phyloP scores from a whole-genome alignment of 345 rosid species.

The Gynandropsis gynandra region DNA sequence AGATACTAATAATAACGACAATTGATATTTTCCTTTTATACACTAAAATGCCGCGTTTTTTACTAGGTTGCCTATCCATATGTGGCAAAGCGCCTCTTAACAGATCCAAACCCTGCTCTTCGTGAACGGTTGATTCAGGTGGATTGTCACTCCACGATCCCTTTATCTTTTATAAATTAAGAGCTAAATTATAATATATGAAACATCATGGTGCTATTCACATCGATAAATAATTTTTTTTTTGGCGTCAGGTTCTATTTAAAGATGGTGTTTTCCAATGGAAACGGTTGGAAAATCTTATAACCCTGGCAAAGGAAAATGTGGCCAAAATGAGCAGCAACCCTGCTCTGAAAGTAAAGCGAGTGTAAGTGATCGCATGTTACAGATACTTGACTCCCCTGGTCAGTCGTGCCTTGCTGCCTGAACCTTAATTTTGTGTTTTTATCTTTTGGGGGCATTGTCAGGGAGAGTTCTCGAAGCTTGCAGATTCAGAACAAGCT shows the following conservation, averaged over 20 bases:
- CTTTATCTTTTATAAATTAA: background rate
- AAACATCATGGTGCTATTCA: background rate
- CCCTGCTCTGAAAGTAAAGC: slow-evolving; percentile 59
- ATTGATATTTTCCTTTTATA: slow-evolving; percentile 3
- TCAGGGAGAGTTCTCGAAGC: slow-evolving; percentile 44
- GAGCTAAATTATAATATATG: background rate
- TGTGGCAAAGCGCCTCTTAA: slow-evolving; percentile 88
- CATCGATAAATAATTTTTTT: slow-evolving; percentile 12
- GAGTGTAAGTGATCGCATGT: slow-evolving; percentile 33
- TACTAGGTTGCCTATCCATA: slow-evolving; percentile 94
- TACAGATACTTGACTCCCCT: slow-evolving; percentile 11
- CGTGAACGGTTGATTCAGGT: slow-evolving; percentile 97
- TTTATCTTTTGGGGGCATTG: background rate
- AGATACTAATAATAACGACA: slow-evolving; percentile 5
- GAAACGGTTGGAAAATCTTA: slow-evolving; percentile 89
- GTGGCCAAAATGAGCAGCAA: slow-evolving; percentile 91
- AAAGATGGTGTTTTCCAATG: slow-evolving; percentile 89
- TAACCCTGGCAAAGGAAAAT: slow-evolving; percentile 88
- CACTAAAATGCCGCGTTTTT: slow-evolving; percentile 12
- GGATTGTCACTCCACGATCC: slow-evolving; percentile 8
- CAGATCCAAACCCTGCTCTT: slow-evolving; percentile 97
- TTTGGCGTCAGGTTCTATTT: slow-evolving; percentile 55
- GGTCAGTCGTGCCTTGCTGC: background rate
- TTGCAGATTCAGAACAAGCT: slow-evolving; percentile 45
- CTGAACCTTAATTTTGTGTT: background rate